Base-by-base conservation (phyloP, 106 monocot genomes). In the Agapanthus africanus region DNA sequence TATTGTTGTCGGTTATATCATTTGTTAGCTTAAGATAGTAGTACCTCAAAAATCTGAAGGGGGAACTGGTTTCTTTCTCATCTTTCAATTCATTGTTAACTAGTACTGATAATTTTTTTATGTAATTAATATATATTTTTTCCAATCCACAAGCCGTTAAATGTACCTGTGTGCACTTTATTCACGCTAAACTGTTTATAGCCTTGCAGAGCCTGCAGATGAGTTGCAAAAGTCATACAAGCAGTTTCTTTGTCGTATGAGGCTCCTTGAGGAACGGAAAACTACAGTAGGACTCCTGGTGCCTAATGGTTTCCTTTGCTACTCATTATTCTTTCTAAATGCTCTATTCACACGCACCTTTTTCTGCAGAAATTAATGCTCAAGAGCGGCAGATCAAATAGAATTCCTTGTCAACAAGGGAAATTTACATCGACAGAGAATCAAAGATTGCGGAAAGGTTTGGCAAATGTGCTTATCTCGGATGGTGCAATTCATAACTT, bases 201-300 rank as follows among this genome's bases (percentile, higher is more conserved):
- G 94, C 47, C 85, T 87, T 82, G 94, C 87, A 79, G 87, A 94
- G 81, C 94, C 94, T 50, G 74, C 54, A 25, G 70, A 25, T 37
- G 87, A 90, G 72, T 60, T 94, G 42, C 94, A 90, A 37, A 87
- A 85, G 66, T 78, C 90, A 46, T 90, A 94, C 40, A 79, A 90
- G 2, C 87, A 87, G 52, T 94, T 94, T 69, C 80, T 90, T 76
- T 68, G 26, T n/a, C 82, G 94, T 27, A 40, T 87, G 71, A 80
- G 80, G 74, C 34, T 80, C 38, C 63, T 73, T 57, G 82, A 79
- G 70, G 78, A 77, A 72, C 75, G 85, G 44, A 85, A 77, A 79
- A 34, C 70, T 38, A 87, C 75, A 64, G 86, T 84, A 85, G 37
- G 59, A 54, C 26, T 46, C 60, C 4, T 37, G 14, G 34, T 34